A percentile compares a stretch with the other conserved stretches of the same genome.
These are phyloP conservation scores for Cucurbita argyrosperma DNA, from an alignment of 306 rosid genomes.

Conservation along the genomic window DNA sequence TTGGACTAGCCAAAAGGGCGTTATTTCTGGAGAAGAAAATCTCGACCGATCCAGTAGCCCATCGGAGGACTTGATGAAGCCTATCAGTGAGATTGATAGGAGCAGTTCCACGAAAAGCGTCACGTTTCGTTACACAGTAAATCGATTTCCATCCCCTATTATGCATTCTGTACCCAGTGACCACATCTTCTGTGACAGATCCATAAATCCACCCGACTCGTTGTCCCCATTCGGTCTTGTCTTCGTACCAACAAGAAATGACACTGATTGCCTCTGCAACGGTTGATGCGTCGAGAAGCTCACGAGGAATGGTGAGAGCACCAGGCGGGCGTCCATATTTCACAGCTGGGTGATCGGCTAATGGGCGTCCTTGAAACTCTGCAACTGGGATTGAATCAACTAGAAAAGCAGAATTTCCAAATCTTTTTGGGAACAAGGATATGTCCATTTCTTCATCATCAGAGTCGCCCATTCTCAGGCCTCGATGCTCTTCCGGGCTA, in stretches of 20 bases:
- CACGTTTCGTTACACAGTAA: constrained; percentile 88
- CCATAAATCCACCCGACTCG: constrained; percentile 99
- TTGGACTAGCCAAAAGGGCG: constrained; percentile 67
- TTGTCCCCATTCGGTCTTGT: constrained; percentile 95
- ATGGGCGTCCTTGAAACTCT: constrained; percentile 93
- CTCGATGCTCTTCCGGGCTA: constrained; percentile 46
- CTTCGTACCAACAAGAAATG: constrained; percentile 97
- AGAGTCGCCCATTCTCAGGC: constrained; percentile 66
- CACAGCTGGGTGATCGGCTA: constrained; percentile 94
- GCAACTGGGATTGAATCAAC: constrained; percentile 87
- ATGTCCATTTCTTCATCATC: constrained; percentile 83
- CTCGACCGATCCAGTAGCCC: constrained; percentile 99
- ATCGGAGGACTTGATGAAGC: constrained; percentile 86
- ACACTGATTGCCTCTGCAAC: constrained; percentile 96
- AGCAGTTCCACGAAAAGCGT: constrained; percentile 97
- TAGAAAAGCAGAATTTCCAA: constrained; percentile 79
- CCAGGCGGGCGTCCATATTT: constrained; percentile 94
- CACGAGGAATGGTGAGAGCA: constrained; percentile 70
- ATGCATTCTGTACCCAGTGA: constrained; percentile 94
- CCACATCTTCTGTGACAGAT: constrained; percentile 95
- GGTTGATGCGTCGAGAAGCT: constrained; percentile 79
- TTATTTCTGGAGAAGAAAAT: constrained; percentile 94
- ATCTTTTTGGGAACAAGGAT: constrained; percentile 58
- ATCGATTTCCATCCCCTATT: constrained; percentile 94
- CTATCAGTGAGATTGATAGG: constrained; percentile 93